phyloP scores from a whole-genome alignment of 495 filamentous ascomycete genomes.

The Parathielavia appendiculata region DNA sequence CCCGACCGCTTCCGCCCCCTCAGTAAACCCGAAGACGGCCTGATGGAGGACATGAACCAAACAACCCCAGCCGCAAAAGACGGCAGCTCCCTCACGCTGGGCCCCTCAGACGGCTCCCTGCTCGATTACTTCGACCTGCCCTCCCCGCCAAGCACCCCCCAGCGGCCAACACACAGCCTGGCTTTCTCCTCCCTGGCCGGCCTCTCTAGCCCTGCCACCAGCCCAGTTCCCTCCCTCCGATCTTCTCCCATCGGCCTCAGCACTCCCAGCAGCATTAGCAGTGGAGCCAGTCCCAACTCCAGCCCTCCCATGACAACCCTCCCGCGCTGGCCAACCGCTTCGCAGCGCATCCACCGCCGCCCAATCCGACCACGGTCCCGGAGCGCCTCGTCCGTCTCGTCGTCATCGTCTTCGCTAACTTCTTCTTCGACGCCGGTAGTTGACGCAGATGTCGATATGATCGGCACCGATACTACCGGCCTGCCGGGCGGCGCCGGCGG shows the following conservation, averaged over 20 bases:
- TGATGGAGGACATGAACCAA: slow-evolving; percentile 10
- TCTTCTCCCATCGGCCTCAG: not conserved
- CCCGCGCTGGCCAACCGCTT: slow-evolving; percentile 11
- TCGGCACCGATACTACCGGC: not conserved
- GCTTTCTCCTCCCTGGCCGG: slow-evolving; percentile 10
- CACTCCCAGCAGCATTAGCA: slow-evolving; percentile 4
- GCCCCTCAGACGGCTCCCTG: slow-evolving; percentile 17
- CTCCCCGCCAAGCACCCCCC: slow-evolving; percentile 19
- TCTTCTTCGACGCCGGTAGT: not conserved
- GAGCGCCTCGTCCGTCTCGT: slow-evolving; percentile 5
- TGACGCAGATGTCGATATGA: not conserved
- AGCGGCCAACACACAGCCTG: slow-evolving; percentile 6
- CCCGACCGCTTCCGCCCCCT: slow-evolving; percentile 6
- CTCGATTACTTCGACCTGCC: slow-evolving; percentile 25
- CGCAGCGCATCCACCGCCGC: slow-evolving; percentile 12
- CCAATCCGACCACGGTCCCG: slow-evolving; percentile 10
- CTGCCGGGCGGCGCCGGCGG: too few species aligned
- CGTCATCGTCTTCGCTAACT: not conserved
- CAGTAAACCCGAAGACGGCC: slow-evolving; percentile 1
- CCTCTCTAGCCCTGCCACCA: slow-evolving; percentile 9
- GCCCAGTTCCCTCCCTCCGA: not conserved
- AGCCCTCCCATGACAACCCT: not conserved
- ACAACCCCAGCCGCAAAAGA: not conserved
- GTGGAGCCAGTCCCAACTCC: not conserved
- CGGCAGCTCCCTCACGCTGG: not conserved